Evolutionary conservation across 345 rosid genomes (phyloP), one percentile per base, ranked within the genome.

Genomic region (Citrus sp.): DNA sequence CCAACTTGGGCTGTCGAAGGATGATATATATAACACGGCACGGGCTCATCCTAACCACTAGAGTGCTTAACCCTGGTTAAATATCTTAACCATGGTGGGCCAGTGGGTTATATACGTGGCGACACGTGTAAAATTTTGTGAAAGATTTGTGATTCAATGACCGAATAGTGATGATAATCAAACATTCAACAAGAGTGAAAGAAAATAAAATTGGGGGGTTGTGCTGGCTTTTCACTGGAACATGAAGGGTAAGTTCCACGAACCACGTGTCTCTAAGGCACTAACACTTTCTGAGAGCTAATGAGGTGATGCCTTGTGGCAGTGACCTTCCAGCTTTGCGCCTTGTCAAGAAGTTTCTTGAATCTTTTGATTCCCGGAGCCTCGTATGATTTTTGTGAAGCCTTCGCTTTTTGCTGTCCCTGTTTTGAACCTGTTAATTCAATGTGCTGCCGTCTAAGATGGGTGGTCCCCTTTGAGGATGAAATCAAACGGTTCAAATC

Each of bases 101-200:
- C 55, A 74, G 32, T 16, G 18, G 27, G n/a, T 54, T 54, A 54
- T 64, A 83, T 87, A 80, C 84, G 90, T 85, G 89, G 78, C 71
- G 78, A 71, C 86, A 87, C 79, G 86, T 80, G 88, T 87, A 69
- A 82, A 78, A 81, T 46, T 73, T 46, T 77, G 62, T 62, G 78
- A 6, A 67, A 64, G 34, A 61, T 27, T 2, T 46, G 32, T 37
- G 79, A 35, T 60, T 19, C 22, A 37, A 66, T 35, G 51, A n/a
- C 51, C 21, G 4, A 70, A 14, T 71, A 7, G 22, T 71, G 27
- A 72, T 72, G 19, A 35, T 67, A 13, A 30, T 46, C 51, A 1
- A 46, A 46, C 5, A 46, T 46, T 13, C 51, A 46, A 46, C n/a
- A 51, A 64, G 18, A 28, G 32, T 4, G 8, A 35, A 2, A 21